Evolutionary conservation across 1,284 basidiomycete species (phyloP).

Genomic region (Tremellales sp.): DNA sequence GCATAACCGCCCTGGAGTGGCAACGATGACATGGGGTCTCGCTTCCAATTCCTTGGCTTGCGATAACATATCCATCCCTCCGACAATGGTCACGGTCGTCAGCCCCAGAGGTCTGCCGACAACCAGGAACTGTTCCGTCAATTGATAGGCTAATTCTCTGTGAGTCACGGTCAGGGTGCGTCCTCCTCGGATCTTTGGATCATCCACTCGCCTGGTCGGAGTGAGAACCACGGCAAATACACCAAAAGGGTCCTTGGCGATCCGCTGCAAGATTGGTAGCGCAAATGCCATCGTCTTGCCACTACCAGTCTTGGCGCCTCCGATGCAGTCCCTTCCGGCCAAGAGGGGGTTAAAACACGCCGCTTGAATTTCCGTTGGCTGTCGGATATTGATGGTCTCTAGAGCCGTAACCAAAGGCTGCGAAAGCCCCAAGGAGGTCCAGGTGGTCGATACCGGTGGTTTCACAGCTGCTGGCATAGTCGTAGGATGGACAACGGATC

Average conservation of each 20-base stretch:
- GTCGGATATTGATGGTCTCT: constrained; percentile 74
- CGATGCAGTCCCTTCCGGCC: constrained; percentile 85
- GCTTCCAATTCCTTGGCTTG: constrained; percentile 83
- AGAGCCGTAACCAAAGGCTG: constrained; percentile 66
- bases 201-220: constrained; percentile 71
- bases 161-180: background rate
- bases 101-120: constrained; percentile 77
- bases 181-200: background rate
- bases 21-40: constrained; percentile 89
- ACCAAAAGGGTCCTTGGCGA: constrained; percentile 85
- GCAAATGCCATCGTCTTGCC: constrained; percentile 99
- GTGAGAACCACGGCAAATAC: constrained; percentile 91
- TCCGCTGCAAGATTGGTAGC: constrained; percentile 85
- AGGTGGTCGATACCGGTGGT: constrained; percentile 59
- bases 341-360: constrained; percentile 87
- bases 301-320: constrained; percentile 95
- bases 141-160: constrained; percentile 94
- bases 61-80: constrained; percentile 97
- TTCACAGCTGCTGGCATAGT: constrained; percentile 52
- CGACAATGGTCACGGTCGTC: constrained; percentile 83
- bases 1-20: constrained; percentile 91
- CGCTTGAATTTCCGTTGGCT: constrained; percentile 84
- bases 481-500: constrained; percentile 4
- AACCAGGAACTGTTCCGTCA: constrained; percentile 92
- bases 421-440: constrained; percentile 71